Evolutionary conservation across 2,329 filamentous ascomycete species (phyloP).

Genomic region (Harringtonia lauricola): DNA sequence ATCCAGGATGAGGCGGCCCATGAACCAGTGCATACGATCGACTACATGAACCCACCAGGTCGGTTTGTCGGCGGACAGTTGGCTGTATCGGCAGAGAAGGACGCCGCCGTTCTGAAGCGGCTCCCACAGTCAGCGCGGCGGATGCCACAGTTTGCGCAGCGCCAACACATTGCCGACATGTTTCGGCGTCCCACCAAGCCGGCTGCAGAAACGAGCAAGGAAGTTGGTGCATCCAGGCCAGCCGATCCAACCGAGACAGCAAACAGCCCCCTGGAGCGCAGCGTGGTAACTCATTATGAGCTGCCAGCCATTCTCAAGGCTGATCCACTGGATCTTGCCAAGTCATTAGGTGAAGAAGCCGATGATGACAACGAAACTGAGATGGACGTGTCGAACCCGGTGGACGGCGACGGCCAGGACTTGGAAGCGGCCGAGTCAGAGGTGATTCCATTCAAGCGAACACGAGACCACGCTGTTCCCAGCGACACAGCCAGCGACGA

Average conservation of each 20-base stretch:
- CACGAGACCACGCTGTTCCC: too few relatives aligned
- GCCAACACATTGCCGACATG: slow-evolving; percentile 87
- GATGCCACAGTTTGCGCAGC: slow-evolving; percentile 77
- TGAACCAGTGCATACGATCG: slow-evolving; percentile 52
- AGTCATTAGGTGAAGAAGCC: neutral
- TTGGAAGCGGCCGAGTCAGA: too few relatives aligned
- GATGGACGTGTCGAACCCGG: too few relatives aligned
- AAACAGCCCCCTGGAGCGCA: neutral
- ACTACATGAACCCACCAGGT: slow-evolving; percentile 68
- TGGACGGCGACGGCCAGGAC: too few relatives aligned
- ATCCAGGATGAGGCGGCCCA: slow-evolving; percentile 39
- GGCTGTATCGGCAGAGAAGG: neutral
- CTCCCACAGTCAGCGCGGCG: slow-evolving; percentile 67
- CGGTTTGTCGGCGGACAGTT: slow-evolving; percentile 53
- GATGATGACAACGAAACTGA: neutral
- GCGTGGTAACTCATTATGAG: neutral
- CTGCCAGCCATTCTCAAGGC: slow-evolving; percentile 6
- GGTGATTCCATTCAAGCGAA: too few relatives aligned
- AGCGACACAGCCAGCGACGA: too few relatives aligned
- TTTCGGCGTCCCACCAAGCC: slow-evolving; percentile 33
- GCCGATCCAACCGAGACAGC: too few relatives aligned
- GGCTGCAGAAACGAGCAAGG: too few relatives aligned
- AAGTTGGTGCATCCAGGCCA: too few relatives aligned
- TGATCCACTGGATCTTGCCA: neutral
- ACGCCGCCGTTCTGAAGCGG: slow-evolving; percentile 26